Conservation (phyloP, 441 rosid genomes). For the Eutrema salsugineum region DNA sequence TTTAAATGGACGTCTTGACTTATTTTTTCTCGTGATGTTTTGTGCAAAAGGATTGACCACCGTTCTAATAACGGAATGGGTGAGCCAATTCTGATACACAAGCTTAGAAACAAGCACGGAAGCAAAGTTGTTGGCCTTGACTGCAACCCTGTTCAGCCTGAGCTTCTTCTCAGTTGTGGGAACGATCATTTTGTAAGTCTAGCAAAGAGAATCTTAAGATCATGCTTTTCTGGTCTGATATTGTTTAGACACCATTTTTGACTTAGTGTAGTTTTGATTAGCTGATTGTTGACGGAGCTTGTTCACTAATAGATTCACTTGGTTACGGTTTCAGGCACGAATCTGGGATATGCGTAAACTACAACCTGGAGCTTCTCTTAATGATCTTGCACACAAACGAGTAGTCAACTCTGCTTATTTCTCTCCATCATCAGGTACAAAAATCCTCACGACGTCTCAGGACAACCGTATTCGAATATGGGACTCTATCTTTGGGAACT, state of each 20-base stretch:
- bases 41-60: constrained; percentile 57
- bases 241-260: neutral
- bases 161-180: constrained; percentile 86
- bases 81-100: constrained; percentile 72
- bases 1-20: neutral
- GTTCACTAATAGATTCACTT: neutral
- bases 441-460: constrained; percentile 86
- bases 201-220: neutral
- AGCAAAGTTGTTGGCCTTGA: constrained; percentile 93
- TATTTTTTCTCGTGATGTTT: constrained; percentile 9
- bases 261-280: neutral
- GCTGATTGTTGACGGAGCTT: neutral
- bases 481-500: constrained; percentile 81
- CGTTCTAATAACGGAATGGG: constrained; percentile 61
- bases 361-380: constrained; percentile 56
- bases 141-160: constrained; percentile 91
- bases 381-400: constrained; percentile 62
- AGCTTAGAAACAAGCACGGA: constrained; percentile 86
- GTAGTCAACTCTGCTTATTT: constrained; percentile 97
- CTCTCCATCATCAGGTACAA: constrained; percentile 80
- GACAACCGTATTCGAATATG: constrained; percentile 86
- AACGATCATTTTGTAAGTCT: constrained; percentile 91
- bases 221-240: neutral
- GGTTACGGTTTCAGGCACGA: constrained; percentile 59
- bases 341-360: constrained; percentile 90